Conservation (phyloP, 768 basidiomycete species). For the Boletus huronensis region DNA sequence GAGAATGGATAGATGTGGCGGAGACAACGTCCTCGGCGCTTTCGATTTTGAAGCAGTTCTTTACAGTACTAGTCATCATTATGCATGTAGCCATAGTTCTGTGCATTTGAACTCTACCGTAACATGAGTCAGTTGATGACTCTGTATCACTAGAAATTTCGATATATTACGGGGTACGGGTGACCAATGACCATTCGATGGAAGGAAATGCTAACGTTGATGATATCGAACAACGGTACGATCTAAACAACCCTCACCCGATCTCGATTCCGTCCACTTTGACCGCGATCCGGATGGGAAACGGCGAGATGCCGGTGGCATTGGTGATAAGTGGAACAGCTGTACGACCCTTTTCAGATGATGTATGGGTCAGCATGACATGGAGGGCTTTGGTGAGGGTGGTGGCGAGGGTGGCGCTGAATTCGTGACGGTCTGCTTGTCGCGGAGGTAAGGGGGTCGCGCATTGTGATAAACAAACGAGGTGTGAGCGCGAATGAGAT, state of each 20-base stretch:
- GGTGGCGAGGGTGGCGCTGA: constrained; percentile 54
- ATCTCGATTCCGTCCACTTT: constrained; percentile 67
- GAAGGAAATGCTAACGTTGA: background rate
- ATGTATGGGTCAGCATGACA: constrained; percentile 72
- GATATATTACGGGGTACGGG: background rate
- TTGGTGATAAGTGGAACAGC: constrained; percentile 81
- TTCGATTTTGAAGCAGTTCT: background rate
- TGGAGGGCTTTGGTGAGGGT: constrained; percentile 64
- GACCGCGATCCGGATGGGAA: constrained; percentile 69
- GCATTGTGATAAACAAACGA: background rate
- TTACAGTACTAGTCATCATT: background rate
- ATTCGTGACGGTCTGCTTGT: constrained; percentile 43
- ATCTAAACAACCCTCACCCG: constrained; percentile 25
- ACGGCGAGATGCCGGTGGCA: constrained; percentile 71
- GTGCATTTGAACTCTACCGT: background rate
- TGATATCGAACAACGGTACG: background rate
- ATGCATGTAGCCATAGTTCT: constrained; percentile 10
- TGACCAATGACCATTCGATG: background rate
- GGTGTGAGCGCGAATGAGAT: background rate
- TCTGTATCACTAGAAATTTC: background rate
- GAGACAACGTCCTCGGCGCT: background rate
- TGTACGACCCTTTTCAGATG: constrained; percentile 70
- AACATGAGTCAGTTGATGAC: background rate
- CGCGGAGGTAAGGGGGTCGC: background rate
- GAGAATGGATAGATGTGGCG: background rate